A percentile compares a stretch with the other conserved stretches of the same genome.
These are phyloP conservation scores for Fusarium sp. DNA, from an alignment of 2,329 filamentous ascomycete species.

Conservation along the genomic window DNA sequence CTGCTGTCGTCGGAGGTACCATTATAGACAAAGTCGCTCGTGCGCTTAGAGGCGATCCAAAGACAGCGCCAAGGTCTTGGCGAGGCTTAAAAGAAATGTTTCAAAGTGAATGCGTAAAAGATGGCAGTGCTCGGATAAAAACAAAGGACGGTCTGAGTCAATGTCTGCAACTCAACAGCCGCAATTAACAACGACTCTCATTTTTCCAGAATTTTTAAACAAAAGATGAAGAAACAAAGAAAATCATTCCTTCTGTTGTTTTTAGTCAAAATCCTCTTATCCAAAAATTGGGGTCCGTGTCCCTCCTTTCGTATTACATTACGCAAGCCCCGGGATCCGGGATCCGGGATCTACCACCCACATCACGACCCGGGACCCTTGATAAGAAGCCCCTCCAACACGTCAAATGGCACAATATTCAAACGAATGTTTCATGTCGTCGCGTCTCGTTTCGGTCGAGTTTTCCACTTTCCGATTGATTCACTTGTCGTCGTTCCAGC, in stretches of 20 bases:
- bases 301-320: conserved; percentile 2
- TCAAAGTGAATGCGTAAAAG: background rate
- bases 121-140: background rate
- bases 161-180: background rate
- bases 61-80: background rate
- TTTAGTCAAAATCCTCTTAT: background rate
- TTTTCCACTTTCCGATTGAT: conserved; percentile 1
- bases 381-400: background rate
- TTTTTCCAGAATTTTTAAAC: background rate
- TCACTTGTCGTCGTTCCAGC: background rate
- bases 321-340: background rate
- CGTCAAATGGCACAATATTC: background rate
- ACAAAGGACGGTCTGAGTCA: background rate
- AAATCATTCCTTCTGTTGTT: background rate
- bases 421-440: background rate
- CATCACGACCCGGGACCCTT: background rate
- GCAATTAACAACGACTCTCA: background rate
- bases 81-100: background rate
- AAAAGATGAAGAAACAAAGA: background rate
- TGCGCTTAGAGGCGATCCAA: background rate
- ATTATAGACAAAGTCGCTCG: background rate
- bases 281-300: background rate
- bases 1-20: background rate
- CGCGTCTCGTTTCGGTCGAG: background rate
- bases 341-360: background rate